Evolutionary conservation across 2,329 filamentous ascomycete species (phyloP), one percentile per base, ranked within the genome.

Genomic region (Ambrosiella xylebori): DNA sequence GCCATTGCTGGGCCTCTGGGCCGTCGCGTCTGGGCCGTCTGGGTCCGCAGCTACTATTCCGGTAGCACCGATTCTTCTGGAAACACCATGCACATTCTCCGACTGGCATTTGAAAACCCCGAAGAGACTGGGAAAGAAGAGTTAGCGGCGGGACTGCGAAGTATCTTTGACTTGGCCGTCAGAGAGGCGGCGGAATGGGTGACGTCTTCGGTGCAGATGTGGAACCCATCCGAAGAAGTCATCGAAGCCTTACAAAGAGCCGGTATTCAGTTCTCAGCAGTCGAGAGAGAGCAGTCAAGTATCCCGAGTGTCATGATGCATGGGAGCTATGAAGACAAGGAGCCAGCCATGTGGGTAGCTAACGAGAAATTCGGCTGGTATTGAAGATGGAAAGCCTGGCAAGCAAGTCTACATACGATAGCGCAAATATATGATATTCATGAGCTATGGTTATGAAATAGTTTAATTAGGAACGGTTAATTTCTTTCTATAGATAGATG

Each of bases 321-420:
- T 64, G 59, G 59, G 3, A 35, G 35, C 11, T 61, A 57, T 53
- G 52, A 58, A 38, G 56, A 53, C 27, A 58, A 56, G 15, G 39
- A n/a, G 13, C 52, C 59, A 11, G 69, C 88, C 5, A 80, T 86
- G 54, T 91, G 86, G 86, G 70, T 88, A 55, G 78, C 75, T 11
- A 88, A 86, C 65, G 85, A 90, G 69, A 89, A 88, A 71, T 89
- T 79, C 70, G 84, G 75, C 1, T 91, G 86, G 86, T 88, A 83
- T 66, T 58, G 27, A 27, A 27, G 4, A 5, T 27, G 27, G 27
- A 27, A 27, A 27, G 27, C 27, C 27, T 5, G 27, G 27, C 27
- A 27, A 27, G 27, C 27, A 27, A 27, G 27, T 27, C 27, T 3
- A 27, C 27, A 3, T 5, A 27, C 27, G 27, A 27, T 27, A 27